Conservation (phyloP, 208 protist genomes). For the Crithidia expoeki region DNA sequence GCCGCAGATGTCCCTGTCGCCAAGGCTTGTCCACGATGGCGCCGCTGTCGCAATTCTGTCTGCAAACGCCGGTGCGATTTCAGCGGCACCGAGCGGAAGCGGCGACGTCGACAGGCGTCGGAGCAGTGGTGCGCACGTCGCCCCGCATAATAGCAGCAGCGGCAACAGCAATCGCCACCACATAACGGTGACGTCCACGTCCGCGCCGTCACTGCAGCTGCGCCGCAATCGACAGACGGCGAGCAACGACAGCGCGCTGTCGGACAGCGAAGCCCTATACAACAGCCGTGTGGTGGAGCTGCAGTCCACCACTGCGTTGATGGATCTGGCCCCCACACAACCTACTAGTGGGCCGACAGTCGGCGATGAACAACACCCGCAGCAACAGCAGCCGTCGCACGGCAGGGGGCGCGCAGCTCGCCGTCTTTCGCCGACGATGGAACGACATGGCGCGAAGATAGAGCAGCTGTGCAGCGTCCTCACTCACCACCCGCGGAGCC, state of each 20-base stretch:
- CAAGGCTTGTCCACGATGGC: not conserved
- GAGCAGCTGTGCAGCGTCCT: not conserved
- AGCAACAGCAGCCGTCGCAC: not conserved
- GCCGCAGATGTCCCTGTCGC: not conserved
- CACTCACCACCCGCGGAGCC: conserved; percentile 1
- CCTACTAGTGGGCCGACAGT: not conserved
- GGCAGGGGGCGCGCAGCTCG: not conserved
- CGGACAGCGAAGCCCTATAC: conserved; percentile 14
- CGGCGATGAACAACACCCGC: conserved; percentile 5
- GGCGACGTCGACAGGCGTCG: not conserved
- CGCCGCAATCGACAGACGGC: conserved; percentile 2
- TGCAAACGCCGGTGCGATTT: too few species aligned
- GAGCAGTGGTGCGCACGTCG: not conserved
- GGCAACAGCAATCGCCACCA: not conserved
- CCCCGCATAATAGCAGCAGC: not conserved
- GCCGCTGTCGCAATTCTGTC: not conserved
- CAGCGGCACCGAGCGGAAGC: too few species aligned
- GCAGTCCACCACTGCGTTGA: conserved; percentile 36
- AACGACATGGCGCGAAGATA: not conserved
- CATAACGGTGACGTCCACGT: conserved; percentile 18
- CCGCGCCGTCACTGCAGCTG: conserved; percentile 3
- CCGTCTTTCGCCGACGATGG: not conserved
- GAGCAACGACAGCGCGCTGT: conserved; percentile 7
- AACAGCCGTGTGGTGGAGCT: conserved; percentile 36
- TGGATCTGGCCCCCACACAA: conserved; percentile 14